These are phyloP conservation scores for Agmasoma carcini DNA, from an alignment of 371 early-diverging fungal species.

Conservation along the genomic window DNA sequence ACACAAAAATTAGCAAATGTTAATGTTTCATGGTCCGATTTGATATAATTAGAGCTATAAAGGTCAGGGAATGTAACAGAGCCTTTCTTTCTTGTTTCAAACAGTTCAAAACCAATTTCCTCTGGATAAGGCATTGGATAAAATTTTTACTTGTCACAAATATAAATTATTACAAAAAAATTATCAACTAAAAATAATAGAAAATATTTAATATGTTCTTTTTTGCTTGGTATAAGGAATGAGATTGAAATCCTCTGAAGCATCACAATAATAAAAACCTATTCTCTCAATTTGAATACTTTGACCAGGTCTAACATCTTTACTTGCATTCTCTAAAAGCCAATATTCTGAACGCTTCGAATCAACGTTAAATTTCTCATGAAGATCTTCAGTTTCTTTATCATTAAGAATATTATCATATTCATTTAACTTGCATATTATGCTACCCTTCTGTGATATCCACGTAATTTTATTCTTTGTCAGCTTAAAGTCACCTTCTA, in stretches of 20 bases:
- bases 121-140: not conserved
- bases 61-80: too few species aligned
- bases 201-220: conserved; percentile 25
- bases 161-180: not conserved
- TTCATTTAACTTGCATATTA: conserved; percentile 55
- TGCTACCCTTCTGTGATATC: conserved; percentile 57
- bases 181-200: not conserved
- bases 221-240: conserved; percentile 54
- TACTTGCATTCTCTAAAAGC: conserved; percentile 54
- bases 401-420: conserved; percentile 70
- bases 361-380: conserved; percentile 67
- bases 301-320: conserved; percentile 55
- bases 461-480: conserved; percentile 97
- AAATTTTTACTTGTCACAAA: not conserved
- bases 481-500: conserved; percentile 85
- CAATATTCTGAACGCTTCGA: conserved; percentile 59
- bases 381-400: conserved; percentile 72
- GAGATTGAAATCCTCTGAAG: conserved; percentile 39
- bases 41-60: too few species aligned
- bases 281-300: conserved; percentile 92
- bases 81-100: not conserved
- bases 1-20: too few species aligned
- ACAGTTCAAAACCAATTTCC: not conserved
- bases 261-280: conserved; percentile 63
- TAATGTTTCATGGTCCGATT: too few species aligned